Base-by-base conservation (phyloP, 495 filamentous ascomycete genomes). In the Penicillium waksmanii region DNA sequence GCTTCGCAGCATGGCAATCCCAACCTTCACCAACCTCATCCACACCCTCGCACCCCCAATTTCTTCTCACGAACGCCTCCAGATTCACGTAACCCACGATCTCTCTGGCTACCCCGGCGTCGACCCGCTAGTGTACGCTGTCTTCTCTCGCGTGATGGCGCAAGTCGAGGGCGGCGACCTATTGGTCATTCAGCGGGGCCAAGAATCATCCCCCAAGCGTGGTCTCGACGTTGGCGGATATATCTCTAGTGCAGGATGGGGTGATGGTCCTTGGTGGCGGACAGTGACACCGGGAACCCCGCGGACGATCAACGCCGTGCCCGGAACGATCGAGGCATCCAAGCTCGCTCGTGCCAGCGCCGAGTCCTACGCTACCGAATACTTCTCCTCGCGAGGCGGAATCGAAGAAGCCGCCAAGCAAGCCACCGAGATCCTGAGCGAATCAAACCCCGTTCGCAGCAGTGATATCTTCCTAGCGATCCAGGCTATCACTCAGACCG, bases 141-240 rank as follows among this genome's bases (percentile, higher is more conserved):
- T 95, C 63, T 99, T 99, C 80, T 92, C 90, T 55, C 88, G 93
- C 52, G 94, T 99, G 46, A 99, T 99, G 95, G 82, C 93, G 33
- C 95, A 99, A 75, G 95, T 99, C 54, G 95, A 99, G 75, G 95
- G 95, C 56, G 95, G 95, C 21, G 95, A 98, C 69, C 85, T 99
- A n/a, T 79, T 98, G 36, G 96, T 99, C 57, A 87, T 98, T 66
- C 95, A 98, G 76, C 87, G 92, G 2, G 95, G 95, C 3, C 90
- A 91, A 58, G 91, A 96, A 70, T 92, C 88, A 25, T 84, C 87
- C 5, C 87, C 86, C 10, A 89, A 87, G 53, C 82, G 87, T 9
- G 82, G 84, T 13, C 77, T 84, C 5, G 82, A 85, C 44, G 78
- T 80, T 25, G 73, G 77, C 40, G 65, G 58, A 36, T 69, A 72